These are phyloP conservation scores for Telopea speciosissima DNA, from an alignment of 177 flowering plant species.

Conservation along the genomic window DNA sequence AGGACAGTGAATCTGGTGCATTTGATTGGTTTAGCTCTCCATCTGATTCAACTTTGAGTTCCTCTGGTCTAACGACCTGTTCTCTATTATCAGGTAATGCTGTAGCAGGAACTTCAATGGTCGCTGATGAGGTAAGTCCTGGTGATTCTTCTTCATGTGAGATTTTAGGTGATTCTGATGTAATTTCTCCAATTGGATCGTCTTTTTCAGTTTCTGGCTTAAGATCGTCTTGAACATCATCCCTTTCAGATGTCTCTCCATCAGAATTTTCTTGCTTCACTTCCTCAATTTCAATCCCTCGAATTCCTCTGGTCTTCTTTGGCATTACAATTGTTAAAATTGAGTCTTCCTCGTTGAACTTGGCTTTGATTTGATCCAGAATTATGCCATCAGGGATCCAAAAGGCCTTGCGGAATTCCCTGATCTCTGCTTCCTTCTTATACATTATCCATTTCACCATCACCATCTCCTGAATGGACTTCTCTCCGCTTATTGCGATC, in stretches of 20 bases:
- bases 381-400: conserved; percentile 48
- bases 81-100: not conserved
- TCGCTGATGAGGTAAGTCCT: not conserved
- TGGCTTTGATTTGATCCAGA: conserved; percentile 50
- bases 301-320: conserved; percentile 41
- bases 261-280: conserved; percentile 29
- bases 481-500: conserved; percentile 45
- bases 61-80: not conserved
- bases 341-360: conserved; percentile 39
- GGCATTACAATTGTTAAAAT: conserved; percentile 50
- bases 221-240: not conserved
- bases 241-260: not conserved
- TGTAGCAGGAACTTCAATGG: conserved; percentile 5
- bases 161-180: not conserved
- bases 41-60: too few species aligned
- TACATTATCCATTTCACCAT: conserved; percentile 35
- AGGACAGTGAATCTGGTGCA: too few species aligned
- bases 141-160: conserved; percentile 4
- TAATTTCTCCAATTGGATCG: too few species aligned
- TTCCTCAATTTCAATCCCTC: conserved; percentile 39
- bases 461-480: conserved; percentile 43
- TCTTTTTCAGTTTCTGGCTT: not conserved
- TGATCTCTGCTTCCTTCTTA: conserved; percentile 36
- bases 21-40: not conserved
- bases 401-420: conserved; percentile 41